A percentile compares a stretch with the other conserved stretches of the same genome.
Evolutionary conservation across 495 filamentous ascomycete genomes (phyloP).

Genomic region (Lindgomyces ingoldianus): DNA sequence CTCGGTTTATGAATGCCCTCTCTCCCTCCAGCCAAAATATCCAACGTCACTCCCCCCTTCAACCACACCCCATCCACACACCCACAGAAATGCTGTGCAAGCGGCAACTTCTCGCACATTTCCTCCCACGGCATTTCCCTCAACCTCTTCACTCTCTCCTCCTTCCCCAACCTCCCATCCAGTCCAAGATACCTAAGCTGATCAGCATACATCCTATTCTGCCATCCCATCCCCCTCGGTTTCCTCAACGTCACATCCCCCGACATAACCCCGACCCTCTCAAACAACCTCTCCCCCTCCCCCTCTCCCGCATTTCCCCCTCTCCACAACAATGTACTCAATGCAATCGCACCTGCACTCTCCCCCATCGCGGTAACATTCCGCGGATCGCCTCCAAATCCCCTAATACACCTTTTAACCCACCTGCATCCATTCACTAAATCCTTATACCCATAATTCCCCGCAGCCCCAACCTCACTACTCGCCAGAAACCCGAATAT

Average conservation of each 20-base stretch:
- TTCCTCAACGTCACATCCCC: conserved; percentile 27
- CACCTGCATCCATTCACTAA: conserved; percentile 12
- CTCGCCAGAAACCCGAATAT: conserved; percentile 30
- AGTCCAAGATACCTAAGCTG: conserved; percentile 23
- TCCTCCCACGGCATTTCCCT: conserved; percentile 19
- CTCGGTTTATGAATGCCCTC: not conserved
- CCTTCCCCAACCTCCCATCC: not conserved
- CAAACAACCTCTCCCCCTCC: conserved; percentile 7
- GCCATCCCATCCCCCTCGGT: conserved; percentile 19
- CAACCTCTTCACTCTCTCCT: conserved; percentile 14
- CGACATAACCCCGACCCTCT: conserved; percentile 27
- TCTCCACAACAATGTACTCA: conserved; percentile 16
- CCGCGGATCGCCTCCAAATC: conserved; percentile 29
- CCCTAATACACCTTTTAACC: conserved; percentile 24
- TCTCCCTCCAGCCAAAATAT: conserved; percentile 1
- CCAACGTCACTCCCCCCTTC: conserved; percentile 11
- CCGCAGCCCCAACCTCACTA: conserved; percentile 14
- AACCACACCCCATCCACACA: conserved; percentile 21
- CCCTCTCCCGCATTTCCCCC: not conserved
- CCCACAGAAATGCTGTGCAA: conserved; percentile 29
- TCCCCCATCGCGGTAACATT: conserved; percentile 31
- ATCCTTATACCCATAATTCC: conserved; percentile 35
- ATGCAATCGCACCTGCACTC: conserved; percentile 16
- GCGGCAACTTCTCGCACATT: conserved; percentile 17
- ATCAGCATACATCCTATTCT: conserved; percentile 23